Conservation (phyloP, 306 rosid genomes). For the Prunus kanzakura region DNA sequence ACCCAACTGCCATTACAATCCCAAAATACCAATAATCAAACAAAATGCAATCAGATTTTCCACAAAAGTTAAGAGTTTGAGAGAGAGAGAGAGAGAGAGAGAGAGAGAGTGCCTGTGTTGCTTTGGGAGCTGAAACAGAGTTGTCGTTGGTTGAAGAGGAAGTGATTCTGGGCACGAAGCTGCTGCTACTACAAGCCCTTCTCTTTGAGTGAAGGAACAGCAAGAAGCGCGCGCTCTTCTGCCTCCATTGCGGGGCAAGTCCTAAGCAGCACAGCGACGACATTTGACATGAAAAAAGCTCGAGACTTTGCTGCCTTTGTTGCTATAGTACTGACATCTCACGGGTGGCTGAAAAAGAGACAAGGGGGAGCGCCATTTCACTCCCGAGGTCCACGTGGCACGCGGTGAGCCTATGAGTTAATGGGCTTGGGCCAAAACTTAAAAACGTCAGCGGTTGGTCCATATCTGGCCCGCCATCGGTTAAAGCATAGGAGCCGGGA, state of each 20-base stretch:
- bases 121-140: slow-evolving; percentile 46
- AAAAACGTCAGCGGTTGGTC: neutral
- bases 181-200: neutral
- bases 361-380: slow-evolving; percentile 2
- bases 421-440: neutral
- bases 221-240: slow-evolving; percentile 27
- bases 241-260: slow-evolving; percentile 32
- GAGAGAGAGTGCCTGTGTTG: slow-evolving; percentile 37
- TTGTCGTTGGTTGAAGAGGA: slow-evolving; percentile 47
- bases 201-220: slow-evolving; percentile 33
- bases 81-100: neutral
- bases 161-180: slow-evolving; percentile 28
- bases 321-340: neutral
- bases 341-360: slow-evolving; percentile 10
- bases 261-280: slow-evolving; percentile 35
- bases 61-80: neutral
- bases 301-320: too few relatives aligned
- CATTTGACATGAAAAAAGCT: slow-evolving; percentile 22
- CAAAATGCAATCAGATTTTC: neutral
- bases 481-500: slow-evolving; percentile 14
- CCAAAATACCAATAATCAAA: slow-evolving; percentile 5
- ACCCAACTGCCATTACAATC: slow-evolving; percentile 49
- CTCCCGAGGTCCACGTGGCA: neutral
- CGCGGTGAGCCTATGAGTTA: neutral
- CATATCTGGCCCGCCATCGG: neutral